A percentile compares a stretch with the other conserved stretches of the same genome.
phyloP scores from a whole-genome alignment of 2,329 filamentous ascomycete species.

The Aureobasidium namibiae region DNA sequence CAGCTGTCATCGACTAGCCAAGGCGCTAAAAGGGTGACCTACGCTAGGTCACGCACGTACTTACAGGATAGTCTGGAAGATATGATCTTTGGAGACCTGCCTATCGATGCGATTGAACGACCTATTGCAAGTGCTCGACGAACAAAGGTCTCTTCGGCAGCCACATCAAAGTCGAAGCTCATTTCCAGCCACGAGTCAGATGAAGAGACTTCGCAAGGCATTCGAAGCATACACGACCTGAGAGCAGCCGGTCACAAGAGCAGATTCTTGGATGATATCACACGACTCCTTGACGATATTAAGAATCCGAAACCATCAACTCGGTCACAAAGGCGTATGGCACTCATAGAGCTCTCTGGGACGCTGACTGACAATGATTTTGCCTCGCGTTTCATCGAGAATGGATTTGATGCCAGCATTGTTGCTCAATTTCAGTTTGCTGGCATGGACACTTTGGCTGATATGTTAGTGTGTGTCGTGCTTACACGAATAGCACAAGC shows the following conservation, averaged over 20 bases:
- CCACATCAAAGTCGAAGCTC: conserved; percentile 21
- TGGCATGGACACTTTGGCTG: conserved; percentile 36
- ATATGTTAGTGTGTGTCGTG: conserved; percentile 57
- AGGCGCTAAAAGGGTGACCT: conserved; percentile 43
- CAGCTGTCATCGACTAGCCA: conserved; percentile 2
- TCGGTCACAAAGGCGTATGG: conserved; percentile 41
- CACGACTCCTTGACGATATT: conserved; percentile 52
- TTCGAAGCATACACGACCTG: conserved; percentile 55
- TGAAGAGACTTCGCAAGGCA: conserved; percentile 32
- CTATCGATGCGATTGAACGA: conserved; percentile 20
- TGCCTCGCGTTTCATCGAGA: conserved; percentile 62
- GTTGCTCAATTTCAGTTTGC: conserved; percentile 49
- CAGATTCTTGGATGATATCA: conserved; percentile 47
- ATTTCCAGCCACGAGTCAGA: conserved; percentile 39
- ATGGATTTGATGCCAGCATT: conserved; percentile 61
- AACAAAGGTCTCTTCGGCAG: conserved; percentile 9
- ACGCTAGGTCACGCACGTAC: conserved; percentile 52
- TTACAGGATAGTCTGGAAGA: conserved; percentile 42
- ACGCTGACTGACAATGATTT: conserved; percentile 54
- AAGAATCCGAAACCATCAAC: conserved; percentile 36
- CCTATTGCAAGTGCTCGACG: conserved; percentile 11
- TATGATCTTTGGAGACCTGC: conserved; percentile 24
- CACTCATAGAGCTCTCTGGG: conserved; percentile 47
- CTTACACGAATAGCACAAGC: conserved; percentile 52
- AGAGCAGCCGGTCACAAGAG: conserved; percentile 50